These are phyloP conservation scores for Fusarium duplospermum DNA, from an alignment of 2,329 filamentous ascomycete genomes.

Conservation along the genomic window DNA sequence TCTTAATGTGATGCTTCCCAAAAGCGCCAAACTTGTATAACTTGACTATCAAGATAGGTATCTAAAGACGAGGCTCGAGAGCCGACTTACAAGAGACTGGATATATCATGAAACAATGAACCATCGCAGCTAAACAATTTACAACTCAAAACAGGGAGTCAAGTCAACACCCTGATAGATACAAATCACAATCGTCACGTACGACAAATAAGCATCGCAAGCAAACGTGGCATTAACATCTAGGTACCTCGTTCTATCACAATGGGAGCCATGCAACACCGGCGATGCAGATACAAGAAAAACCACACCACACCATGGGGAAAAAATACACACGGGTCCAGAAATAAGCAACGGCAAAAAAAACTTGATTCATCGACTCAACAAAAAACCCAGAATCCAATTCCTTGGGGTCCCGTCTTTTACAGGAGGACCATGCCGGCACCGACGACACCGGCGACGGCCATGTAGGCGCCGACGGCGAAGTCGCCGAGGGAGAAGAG, in stretches of 20 bases:
- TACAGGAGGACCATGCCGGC: conserved; percentile 67
- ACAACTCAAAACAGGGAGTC: too few relatives aligned
- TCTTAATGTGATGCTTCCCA: background rate
- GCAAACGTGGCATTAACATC: conserved; percentile 41
- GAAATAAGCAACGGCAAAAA: conserved; percentile 34
- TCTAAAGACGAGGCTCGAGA: background rate
- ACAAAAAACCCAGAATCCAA: conserved; percentile 14
- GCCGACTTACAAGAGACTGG: too few relatives aligned
- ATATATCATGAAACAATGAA: too few relatives aligned
- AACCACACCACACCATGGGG: conserved; percentile 22
- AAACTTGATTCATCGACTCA: conserved; percentile 35
- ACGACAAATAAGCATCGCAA: conserved; percentile 28
- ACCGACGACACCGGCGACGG: conserved; percentile 64
- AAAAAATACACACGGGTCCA: conserved; percentile 31
- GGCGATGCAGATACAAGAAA: conserved; percentile 44
- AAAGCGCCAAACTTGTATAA: background rate
- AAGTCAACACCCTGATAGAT: too few relatives aligned
- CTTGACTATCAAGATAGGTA: background rate
- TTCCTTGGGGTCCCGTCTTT: conserved; percentile 34
- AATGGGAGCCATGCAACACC: conserved; percentile 42
- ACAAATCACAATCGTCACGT: background rate
- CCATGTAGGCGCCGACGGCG: conserved; percentile 62
- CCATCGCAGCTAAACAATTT: too few relatives aligned
- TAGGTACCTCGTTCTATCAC: conserved; percentile 42
- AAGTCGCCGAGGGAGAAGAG: conserved; percentile 60